Evolutionary conservation across 306 rosid species (phyloP).

Genomic region (Cucumis sativus): DNA sequence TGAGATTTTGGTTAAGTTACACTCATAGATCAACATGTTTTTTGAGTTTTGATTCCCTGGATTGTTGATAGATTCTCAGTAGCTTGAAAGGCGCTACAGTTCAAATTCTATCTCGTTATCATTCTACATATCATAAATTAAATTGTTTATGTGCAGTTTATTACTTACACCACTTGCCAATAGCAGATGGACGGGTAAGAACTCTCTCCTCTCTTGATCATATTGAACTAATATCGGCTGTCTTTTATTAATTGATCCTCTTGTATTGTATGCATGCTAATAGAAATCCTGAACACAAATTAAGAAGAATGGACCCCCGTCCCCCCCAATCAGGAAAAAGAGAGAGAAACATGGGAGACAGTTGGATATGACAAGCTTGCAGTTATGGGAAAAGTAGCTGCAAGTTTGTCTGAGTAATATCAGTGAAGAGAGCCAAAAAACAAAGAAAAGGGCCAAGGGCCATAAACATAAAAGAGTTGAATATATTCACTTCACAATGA

Average conservation of each 20-base stretch:
- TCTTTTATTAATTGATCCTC: neutral
- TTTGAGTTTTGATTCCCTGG: neutral
- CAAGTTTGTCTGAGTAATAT: slow-evolving; percentile 3
- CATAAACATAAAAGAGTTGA: neutral
- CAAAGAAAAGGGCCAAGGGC: neutral
- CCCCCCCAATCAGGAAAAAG: neutral
- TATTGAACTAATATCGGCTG: neutral
- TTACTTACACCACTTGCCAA: neutral
- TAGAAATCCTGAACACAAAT: neutral
- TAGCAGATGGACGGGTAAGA: neutral
- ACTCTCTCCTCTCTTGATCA: neutral
- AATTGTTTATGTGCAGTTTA: neutral
- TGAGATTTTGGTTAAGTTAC: neutral
- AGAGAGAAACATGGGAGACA: neutral
- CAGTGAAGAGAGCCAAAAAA: slow-evolving; percentile 1
- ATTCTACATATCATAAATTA: neutral
- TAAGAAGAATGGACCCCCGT: neutral
- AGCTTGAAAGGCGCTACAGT: neutral
- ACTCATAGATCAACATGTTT: neutral
- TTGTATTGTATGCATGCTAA: neutral
- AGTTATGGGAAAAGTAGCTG: slow-evolving; percentile 5
- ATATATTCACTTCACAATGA: slow-evolving; percentile 5
- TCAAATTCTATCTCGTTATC: neutral
- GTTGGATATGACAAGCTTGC: slow-evolving; percentile 1
- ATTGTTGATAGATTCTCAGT: neutral